These are phyloP conservation scores for Helicocarpus griseus DNA, from an alignment of 2,329 filamentous ascomycete genomes.

Conservation along the genomic window DNA sequence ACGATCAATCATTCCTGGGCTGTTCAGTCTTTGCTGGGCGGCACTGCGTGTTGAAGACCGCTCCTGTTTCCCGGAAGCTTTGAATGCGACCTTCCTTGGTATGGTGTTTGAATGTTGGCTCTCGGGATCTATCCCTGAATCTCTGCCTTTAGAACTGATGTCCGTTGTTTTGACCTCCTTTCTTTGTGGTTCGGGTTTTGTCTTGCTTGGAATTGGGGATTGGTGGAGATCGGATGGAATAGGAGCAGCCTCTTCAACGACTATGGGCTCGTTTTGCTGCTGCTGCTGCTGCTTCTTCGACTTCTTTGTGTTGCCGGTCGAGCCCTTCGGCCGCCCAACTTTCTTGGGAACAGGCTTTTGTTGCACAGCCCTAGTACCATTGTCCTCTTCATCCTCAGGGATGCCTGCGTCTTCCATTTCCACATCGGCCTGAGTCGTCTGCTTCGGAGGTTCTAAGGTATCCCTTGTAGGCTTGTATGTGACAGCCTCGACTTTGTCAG, in stretches of 20 bases:
- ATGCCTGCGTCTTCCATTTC: neutral
- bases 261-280: neutral
- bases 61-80: neutral
- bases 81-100: neutral
- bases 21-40: neutral
- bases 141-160: neutral
- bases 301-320: neutral
- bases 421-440: neutral
- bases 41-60: neutral
- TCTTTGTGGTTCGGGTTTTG: neutral
- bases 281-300: neutral
- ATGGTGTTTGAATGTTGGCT: neutral
- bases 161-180: neutral
- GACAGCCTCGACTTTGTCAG: neutral
- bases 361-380: neutral
- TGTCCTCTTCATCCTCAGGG: neutral
- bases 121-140: neutral
- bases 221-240: neutral
- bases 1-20: neutral
- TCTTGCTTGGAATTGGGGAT: neutral
- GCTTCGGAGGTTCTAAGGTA: neutral
- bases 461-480: neutral
- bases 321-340: neutral
- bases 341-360: neutral
- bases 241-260: neutral